Conservation (phyloP, 1,284 basidiomycete genomes). For the Athelia psychrophila region DNA sequence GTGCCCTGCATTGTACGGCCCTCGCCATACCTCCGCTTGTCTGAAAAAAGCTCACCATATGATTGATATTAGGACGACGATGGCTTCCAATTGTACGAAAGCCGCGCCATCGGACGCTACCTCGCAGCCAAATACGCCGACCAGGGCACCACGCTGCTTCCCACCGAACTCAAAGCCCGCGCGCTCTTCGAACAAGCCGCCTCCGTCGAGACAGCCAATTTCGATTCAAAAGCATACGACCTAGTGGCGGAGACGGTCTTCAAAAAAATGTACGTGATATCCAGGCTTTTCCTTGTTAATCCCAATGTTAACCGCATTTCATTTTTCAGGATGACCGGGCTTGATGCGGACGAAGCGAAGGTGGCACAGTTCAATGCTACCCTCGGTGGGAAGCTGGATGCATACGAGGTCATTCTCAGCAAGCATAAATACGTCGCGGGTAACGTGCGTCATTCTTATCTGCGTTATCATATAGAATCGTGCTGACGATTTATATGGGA, state of each 20-base stretch:
- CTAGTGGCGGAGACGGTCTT: constrained; percentile 29
- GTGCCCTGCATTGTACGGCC: constrained; percentile 15
- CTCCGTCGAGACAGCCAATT: constrained; percentile 38
- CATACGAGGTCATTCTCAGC: constrained; percentile 47
- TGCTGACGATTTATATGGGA: too few species aligned
- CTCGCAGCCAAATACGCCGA: constrained; percentile 32
- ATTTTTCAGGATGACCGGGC: constrained; percentile 17
- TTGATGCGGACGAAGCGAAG: constrained; percentile 22
- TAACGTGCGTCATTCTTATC: constrained; percentile 32
- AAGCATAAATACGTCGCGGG: constrained; percentile 54
- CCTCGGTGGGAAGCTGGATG: constrained; percentile 39
- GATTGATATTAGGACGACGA: constrained; percentile 23
- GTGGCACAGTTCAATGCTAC: constrained; percentile 25
- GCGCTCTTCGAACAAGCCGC: constrained; percentile 44
- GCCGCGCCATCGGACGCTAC: constrained; percentile 41
- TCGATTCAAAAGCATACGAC: constrained; percentile 29
- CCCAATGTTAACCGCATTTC: not conserved
- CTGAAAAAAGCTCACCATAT: not conserved
- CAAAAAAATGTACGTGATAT: constrained; percentile 2
- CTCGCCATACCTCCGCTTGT: not conserved
- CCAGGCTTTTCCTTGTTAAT: too few species aligned
- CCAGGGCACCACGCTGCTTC: constrained; percentile 22
- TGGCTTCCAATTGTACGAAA: constrained; percentile 33
- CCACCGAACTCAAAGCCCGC: constrained; percentile 27
- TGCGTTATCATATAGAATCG: not conserved